These are phyloP conservation scores for Cercospora sp. DNA, from an alignment of 2,329 filamentous ascomycete species.

Conservation along the genomic window DNA sequence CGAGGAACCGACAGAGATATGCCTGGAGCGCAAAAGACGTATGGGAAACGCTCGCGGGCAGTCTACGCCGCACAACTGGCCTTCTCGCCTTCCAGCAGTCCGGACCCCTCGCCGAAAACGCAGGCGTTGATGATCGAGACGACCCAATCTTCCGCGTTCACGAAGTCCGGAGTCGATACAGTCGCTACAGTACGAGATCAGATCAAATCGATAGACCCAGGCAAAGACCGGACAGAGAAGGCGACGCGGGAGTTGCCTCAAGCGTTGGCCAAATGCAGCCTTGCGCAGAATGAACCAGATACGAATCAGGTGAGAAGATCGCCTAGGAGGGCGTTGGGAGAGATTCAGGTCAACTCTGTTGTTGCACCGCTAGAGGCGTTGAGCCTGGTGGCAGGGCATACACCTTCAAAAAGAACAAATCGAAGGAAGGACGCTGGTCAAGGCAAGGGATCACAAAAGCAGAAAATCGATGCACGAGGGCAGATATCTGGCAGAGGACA, in stretches of 20 bases:
- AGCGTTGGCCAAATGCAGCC: not conserved
- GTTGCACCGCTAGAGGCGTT: conserved; percentile 19
- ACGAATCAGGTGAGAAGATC: not conserved
- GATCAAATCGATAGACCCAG: not conserved
- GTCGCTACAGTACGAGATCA: not conserved
- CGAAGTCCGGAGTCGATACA: conserved; percentile 6
- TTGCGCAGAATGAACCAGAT: not conserved
- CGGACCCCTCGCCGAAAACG: conserved; percentile 21
- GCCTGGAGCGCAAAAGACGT: conserved; percentile 36
- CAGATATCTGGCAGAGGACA: conserved; percentile 11
- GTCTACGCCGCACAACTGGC: conserved; percentile 29
- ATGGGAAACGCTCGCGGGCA: conserved; percentile 43
- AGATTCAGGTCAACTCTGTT: conserved; percentile 29
- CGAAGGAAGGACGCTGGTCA: not conserved
- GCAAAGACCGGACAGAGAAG: not conserved
- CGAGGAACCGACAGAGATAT: conserved; percentile 23
- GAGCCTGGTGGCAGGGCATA: not conserved
- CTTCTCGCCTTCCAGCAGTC: conserved; percentile 29
- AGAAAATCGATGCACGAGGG: conserved; percentile 4
- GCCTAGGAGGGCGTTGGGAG: conserved; percentile 26
- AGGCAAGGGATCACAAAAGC: conserved; percentile 6
- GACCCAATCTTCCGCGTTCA: conserved; percentile 2
- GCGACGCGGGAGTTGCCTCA: not conserved
- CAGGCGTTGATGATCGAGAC: conserved; percentile 15
- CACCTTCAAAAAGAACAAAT: conserved; percentile 13